These are phyloP conservation scores for Aspergillus asperescens DNA, from an alignment of 495 filamentous ascomycete genomes.

Conservation along the genomic window DNA sequence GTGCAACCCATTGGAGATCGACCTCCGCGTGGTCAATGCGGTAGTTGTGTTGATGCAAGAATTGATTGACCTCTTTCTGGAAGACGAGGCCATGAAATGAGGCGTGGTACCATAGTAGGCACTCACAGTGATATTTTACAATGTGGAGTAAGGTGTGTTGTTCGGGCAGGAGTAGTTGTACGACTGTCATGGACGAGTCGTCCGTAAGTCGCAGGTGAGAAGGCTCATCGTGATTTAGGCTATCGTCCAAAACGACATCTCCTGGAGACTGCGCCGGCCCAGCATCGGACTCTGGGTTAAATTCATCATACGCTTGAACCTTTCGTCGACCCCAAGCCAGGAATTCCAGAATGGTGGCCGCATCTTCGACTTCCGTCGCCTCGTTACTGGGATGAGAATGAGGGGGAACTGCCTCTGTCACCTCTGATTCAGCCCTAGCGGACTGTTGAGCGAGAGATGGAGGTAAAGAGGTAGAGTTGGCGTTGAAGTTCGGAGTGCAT, in stretches of 20 bases:
- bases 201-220: background rate
- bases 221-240: background rate
- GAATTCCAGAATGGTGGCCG: constrained; percentile 3
- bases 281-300: background rate
- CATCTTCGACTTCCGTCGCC: constrained; percentile 1
- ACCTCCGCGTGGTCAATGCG: background rate
- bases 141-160: background rate
- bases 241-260: background rate
- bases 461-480: background rate
- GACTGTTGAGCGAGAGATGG: background rate
- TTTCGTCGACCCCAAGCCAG: constrained; percentile 8
- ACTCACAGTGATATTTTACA: constrained; percentile 4
- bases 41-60: background rate
- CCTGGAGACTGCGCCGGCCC: background rate
- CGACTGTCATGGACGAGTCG: background rate
- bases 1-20: constrained; percentile 6
- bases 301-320: background rate
- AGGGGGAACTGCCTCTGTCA: background rate
- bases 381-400: background rate
- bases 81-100: constrained; percentile 4
- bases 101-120: constrained; percentile 5
- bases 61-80: background rate
- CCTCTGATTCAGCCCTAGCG: background rate
- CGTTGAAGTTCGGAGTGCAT: background rate
- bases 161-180: constrained; percentile 6